Base-by-base conservation (phyloP, 2,329 filamentous ascomycete genomes). In the Fusarium xylarioides region DNA sequence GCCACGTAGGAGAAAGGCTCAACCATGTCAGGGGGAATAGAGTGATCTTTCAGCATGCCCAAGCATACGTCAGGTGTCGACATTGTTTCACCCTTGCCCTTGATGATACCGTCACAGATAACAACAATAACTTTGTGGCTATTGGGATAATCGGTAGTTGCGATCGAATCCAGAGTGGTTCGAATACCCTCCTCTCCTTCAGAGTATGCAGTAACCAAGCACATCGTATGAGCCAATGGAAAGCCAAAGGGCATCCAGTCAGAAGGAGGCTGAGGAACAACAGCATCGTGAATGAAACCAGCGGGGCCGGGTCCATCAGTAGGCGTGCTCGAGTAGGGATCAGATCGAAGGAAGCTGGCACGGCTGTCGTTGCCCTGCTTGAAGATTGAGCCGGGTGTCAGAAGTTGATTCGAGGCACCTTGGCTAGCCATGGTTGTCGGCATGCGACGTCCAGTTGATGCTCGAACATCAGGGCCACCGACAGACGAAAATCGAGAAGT, bases 211-310 rank as follows among this genome's bases (percentile, higher is more conserved):
- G 97, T 99, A 56, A 99, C 95, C 74, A 99, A 84, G 82, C 95
- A 98, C 80, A 99, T 95, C 2, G 93, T 89, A 82, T 99, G 96
- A 52, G 95, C 96, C 74, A 99, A 86, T 19, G 97, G 96, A 81
- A 94, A 99, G 2, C 95, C 96, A 80, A 97, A 98, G 0, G 96
- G 96, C 84, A 98, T 95, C 92, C 95, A 99, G 82, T 99, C 96
- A 6, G 95, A 91, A 14, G 96, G 96, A 42, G 96, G 96, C 80
- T 99, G 96, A 35, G 97, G 95, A 53, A 99, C 95, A 44, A 99
- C 96, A 43, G 93, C 89, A 81, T 98, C 95, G 80, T 98, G 95
- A 63, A 98, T 97, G 81, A 98, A 97, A n/a, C 95, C 95, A 38
- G 94, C 91, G 12, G 95, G 94, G 11, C 95, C 95, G 43, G 92